Evolutionary conservation across 306 rosid species (phyloP), one percentile per base, ranked within the genome.

Genomic region (Casuarina glauca): DNA sequence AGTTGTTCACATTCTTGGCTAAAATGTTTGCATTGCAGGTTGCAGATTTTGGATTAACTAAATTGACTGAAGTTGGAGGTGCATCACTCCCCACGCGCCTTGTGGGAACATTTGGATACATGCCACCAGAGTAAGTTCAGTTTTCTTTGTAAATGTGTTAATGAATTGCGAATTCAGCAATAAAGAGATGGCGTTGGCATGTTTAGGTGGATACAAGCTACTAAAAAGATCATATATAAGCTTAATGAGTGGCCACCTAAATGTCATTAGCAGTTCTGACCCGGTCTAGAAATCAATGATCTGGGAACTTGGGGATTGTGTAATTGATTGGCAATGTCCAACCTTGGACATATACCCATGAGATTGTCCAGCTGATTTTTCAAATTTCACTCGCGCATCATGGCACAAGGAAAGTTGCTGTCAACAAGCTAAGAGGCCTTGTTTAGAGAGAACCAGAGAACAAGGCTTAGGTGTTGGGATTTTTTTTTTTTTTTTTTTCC

Each of bases 21-120:
- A 67, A 73, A 67, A 72, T 57, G 6, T 17, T 68, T 17, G 62
- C 2, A 12, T 50, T 86, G 63, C 85, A 95, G 99, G 97, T 95
- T 87, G 99, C 99, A 75, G 99, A 90, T 87, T 95, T 95, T 86
- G 97, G 97, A 69, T 85, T 92, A 70, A 88, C 99, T 39, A 95
- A 93, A 82, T 84, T 95, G 79, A 88, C 99, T 15, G 97, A 95
- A 88, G 97, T 91, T 72, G 96, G 97, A 74, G 83, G 94, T 80
- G 62, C 91, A 5, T 91, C 97, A 48, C 82, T 93, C 83, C 94
- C 89, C 36, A 93, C 99, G 9, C 92, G 90, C 69, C 93, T 88
- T 45, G 97, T 91, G 72, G 98, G 98, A 83, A 93, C 98, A 71
- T 93, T 93, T 80, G 97, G 97, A 79, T 93, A 93, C 85, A 93